Evolutionary conservation across 2,329 filamentous ascomycete genomes (phyloP), one percentile per base, ranked within the genome.

Genomic region (Aspergillus pseudoterreus): DNA sequence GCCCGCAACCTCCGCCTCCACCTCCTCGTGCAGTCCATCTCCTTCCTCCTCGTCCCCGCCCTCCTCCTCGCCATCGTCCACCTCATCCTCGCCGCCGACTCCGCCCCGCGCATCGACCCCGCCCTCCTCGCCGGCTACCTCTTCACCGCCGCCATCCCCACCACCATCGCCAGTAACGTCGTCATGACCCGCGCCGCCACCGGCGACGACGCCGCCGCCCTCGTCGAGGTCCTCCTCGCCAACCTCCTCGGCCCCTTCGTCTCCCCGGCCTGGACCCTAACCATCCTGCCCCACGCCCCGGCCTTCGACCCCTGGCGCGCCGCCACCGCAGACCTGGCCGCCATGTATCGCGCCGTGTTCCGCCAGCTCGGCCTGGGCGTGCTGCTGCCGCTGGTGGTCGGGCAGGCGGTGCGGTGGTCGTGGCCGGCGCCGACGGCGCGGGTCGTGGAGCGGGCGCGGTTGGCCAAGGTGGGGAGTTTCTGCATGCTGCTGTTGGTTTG

Each of bases 121-220:
- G 82, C 83, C 51, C 76, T 90, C 38, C 71, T 90, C 27, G 79
- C 87, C 3, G 86, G 87, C 9, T 82, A 88, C 65, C 77, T 88
- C 3, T 81, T 86, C 36, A 77, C 83, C 1, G 79, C 82, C n/a
- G 86, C 82, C 62, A 81, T 87, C 4, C 85, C 86, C 1, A 90
- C 86, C 0, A 89, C 86, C 0, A 86, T 89, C 60, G 81, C 84
- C 6, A 87, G 83, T 43, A 89, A 89, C 64, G 83, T 88, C 6
- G 83, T 89, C 38, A 88, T 89, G 85, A 89, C 86, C 5, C 74
- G 84, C 22, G 77, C 82, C 36, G 82, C 86, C 0, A 82, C 85
- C 35, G 86, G 86, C 4, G 87, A 89, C 58, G 81, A 84, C 53
- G 81, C 81, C 2, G 81, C 83, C 0, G 81, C 81, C 45, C 76